Percentiles rank a stretch among this genome's conserved stretches.
Conservation (phyloP, 2,329 filamentous ascomycete genomes). For the Macroventuria anomochaeta region DNA sequence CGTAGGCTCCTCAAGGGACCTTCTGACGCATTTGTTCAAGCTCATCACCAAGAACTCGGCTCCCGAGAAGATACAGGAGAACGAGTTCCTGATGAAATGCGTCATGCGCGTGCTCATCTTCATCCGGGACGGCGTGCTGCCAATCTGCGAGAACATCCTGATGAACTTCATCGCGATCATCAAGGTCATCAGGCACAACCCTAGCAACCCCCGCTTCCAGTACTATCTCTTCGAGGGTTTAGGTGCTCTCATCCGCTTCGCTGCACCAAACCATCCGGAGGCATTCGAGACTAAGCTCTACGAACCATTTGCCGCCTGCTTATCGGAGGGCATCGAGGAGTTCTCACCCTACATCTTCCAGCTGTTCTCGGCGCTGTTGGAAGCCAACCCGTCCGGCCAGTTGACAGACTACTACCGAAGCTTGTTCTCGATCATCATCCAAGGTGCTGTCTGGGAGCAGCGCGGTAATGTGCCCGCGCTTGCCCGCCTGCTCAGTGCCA, state of each 20-base stretch:
- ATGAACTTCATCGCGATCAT: constrained; percentile 88
- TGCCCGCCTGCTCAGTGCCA: constrained; percentile 80
- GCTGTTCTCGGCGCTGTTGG: constrained; percentile 86
- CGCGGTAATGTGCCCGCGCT: constrained; percentile 92
- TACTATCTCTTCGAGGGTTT: constrained; percentile 98
- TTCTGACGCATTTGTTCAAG: constrained; percentile 88
- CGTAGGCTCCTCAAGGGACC: constrained; percentile 79
- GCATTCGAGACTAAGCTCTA: constrained; percentile 83
- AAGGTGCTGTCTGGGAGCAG: constrained; percentile 86
- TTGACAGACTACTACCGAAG: constrained; percentile 82
- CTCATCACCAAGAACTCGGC: constrained; percentile 85
- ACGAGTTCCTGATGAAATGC: constrained; percentile 98
- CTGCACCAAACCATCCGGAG: constrained; percentile 70
- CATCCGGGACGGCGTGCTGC: constrained; percentile 79
- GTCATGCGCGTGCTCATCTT: constrained; percentile 98
- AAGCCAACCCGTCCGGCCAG: constrained; percentile 79
- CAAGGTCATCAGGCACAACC: constrained; percentile 89
- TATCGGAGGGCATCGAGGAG: constrained; percentile 85
- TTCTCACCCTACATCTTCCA: constrained; percentile 98
- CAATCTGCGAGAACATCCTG: constrained; percentile 78
- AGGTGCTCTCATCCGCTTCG: constrained; percentile 83
- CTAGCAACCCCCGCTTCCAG: constrained; percentile 96
- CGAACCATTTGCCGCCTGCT: constrained; percentile 78
- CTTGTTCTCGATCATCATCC: constrained; percentile 78
- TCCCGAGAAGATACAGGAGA: constrained; percentile 94